Evolutionary conservation across 768 basidiomycete species (phyloP).

Genomic region (Mycena latifolia): DNA sequence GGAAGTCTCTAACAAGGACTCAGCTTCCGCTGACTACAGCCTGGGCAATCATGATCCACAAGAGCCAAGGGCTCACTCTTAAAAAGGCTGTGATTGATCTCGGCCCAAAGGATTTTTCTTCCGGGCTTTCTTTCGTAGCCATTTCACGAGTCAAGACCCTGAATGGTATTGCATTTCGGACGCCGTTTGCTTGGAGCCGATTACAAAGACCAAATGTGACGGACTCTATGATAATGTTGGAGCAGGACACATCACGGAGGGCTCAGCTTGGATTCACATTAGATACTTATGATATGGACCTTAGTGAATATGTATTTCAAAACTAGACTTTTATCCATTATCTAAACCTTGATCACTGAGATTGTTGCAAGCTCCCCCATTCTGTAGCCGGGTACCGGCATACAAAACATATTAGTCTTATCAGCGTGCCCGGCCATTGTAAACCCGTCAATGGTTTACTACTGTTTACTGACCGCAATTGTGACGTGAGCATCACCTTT

Average conservation of each 20-base stretch:
- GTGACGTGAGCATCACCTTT: too few relatives aligned
- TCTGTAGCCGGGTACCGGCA: slow-evolving; percentile 39
- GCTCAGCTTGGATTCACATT: not conserved
- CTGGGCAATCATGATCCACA: slow-evolving; percentile 86
- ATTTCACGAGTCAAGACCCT: slow-evolving; percentile 11
- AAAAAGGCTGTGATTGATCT: slow-evolving; percentile 59
- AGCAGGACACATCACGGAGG: not conserved
- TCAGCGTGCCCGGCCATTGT: too few relatives aligned
- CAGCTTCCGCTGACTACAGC: slow-evolving; percentile 73
- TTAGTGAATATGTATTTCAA: slow-evolving; percentile 6
- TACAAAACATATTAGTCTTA: slow-evolving; percentile 6
- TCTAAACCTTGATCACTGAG: not conserved
- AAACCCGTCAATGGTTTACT: too few relatives aligned
- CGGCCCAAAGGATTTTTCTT: slow-evolving; percentile 8
- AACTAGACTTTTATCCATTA: not conserved
- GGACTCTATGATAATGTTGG: slow-evolving; percentile 17
- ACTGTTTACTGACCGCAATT: too few relatives aligned
- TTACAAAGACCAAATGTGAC: slow-evolving; percentile 1
- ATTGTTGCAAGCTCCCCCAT: slow-evolving; percentile 19
- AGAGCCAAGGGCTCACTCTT: slow-evolving; percentile 82
- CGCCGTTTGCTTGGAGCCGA: not conserved
- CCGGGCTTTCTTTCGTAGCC: slow-evolving; percentile 10
- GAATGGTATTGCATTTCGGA: not conserved
- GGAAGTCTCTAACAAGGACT: not conserved
- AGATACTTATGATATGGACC: slow-evolving; percentile 17